These are phyloP conservation scores for Hypoxylon sp. DNA, from an alignment of 2,329 filamentous ascomycete genomes.

Conservation along the genomic window DNA sequence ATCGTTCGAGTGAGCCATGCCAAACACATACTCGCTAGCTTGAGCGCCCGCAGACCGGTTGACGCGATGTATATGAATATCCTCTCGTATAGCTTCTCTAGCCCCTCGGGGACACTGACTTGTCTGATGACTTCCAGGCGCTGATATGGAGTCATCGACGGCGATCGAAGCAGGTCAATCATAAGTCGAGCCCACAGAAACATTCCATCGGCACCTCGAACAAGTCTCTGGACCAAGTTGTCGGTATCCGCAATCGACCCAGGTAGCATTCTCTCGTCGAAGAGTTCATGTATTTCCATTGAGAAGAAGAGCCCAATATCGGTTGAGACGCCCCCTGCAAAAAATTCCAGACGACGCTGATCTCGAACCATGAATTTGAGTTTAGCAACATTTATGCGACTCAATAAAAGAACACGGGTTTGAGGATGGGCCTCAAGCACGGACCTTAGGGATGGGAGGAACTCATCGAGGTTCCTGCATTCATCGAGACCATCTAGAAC, in stretches of 20 bases:
- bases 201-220: conserved; percentile 11
- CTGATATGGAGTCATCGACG: conserved; percentile 4
- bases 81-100: conserved; percentile 15
- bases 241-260: background rate
- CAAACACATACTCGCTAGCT: background rate
- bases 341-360: background rate
- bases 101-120: conserved; percentile 10
- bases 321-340: background rate
- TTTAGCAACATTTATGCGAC: conserved; percentile 8
- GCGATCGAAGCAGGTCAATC: conserved; percentile 7
- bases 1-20: conserved; percentile 4
- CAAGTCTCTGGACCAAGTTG: background rate
- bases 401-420: background rate
- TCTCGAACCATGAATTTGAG: background rate
- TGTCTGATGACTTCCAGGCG: conserved; percentile 1
- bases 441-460: background rate
- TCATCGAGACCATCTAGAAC: conserved; percentile 14
- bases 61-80: conserved; percentile 2
- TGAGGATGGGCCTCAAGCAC: background rate
- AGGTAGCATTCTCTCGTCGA: background rate
- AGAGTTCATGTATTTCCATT: background rate
- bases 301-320: background rate
- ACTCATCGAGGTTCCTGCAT: conserved; percentile 4
- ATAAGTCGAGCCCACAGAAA: conserved; percentile 18
- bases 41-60: background rate